Conservation (phyloP, 192 early-diverging fungal species). For the Linnemannia elongata region DNA sequence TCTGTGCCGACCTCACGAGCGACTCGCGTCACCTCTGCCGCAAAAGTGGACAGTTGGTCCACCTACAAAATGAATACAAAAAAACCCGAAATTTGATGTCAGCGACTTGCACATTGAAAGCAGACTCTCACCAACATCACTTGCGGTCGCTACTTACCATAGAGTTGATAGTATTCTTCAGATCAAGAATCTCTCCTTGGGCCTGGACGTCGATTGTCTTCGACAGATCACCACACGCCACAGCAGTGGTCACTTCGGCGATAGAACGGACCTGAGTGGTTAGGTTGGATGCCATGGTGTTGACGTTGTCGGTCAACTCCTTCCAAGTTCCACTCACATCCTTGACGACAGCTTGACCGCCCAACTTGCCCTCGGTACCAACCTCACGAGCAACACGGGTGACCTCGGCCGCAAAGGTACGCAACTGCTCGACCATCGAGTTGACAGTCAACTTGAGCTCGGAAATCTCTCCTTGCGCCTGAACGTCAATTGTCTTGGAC, state of each 20-base stretch:
- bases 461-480: constrained; percentile 57
- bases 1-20: constrained; percentile 55
- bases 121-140: no score
- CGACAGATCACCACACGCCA: constrained; percentile 53
- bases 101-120: no score
- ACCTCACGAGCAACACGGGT: constrained; percentile 46
- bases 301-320: constrained; percentile 57
- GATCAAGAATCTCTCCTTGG: constrained; percentile 11
- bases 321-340: constrained; percentile 58
- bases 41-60: constrained; percentile 62
- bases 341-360: constrained; percentile 62
- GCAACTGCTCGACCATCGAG: constrained; percentile 57
- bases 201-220: background rate
- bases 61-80: constrained; percentile 14
- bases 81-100: no score
- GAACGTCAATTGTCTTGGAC: constrained; percentile 49
- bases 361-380: constrained; percentile 62
- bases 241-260: constrained; percentile 48
- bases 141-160: constrained; percentile 21
- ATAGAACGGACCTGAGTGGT: constrained; percentile 52
- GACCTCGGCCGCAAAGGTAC: constrained; percentile 59
- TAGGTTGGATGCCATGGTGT: constrained; percentile 57
- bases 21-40: constrained; percentile 56
- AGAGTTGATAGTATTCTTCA: constrained; percentile 39
- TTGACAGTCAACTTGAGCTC: constrained; percentile 61